Evolutionary conservation across 768 basidiomycete species (phyloP).

Genomic region (Paxillus involutus): DNA sequence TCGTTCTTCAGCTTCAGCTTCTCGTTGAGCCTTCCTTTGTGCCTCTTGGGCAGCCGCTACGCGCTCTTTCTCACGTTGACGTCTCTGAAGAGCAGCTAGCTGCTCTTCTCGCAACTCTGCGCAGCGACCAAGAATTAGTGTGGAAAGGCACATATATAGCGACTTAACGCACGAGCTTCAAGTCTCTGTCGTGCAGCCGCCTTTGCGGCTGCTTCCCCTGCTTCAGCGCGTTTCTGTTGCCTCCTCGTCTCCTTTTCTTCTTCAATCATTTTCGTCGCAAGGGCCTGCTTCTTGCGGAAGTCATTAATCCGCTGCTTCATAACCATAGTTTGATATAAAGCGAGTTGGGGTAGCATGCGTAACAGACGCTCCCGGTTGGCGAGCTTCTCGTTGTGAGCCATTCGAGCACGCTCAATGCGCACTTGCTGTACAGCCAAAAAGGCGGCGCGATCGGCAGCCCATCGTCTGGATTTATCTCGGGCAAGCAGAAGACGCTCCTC

Average conservation of each 20-base stretch:
- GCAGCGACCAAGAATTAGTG: slow-evolving; percentile 17
- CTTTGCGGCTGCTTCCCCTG: slow-evolving; percentile 10
- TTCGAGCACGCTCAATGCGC: slow-evolving; percentile 51
- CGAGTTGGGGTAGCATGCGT: slow-evolving; percentile 72
- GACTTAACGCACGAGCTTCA: slow-evolving; percentile 47
- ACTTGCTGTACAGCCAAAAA: slow-evolving; percentile 58
- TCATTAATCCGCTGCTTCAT: slow-evolving; percentile 62
- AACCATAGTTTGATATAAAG: slow-evolving; percentile 49
- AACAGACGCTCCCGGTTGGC: slow-evolving; percentile 70
- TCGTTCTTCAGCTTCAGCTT: slow-evolving; percentile 63
- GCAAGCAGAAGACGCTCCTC: slow-evolving; percentile 85
- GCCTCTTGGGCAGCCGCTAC: slow-evolving; percentile 52
- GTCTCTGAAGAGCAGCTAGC: slow-evolving; percentile 44
- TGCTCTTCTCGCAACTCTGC: slow-evolving; percentile 59
- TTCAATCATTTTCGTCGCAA: slow-evolving; percentile 66
- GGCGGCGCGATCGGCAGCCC: slow-evolving; percentile 65
- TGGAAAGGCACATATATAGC: not conserved
- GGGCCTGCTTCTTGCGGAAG: slow-evolving; percentile 57
- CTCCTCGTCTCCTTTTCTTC: slow-evolving; percentile 80
- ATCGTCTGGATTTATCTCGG: slow-evolving; percentile 81
- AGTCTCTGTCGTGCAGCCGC: slow-evolving; percentile 39
- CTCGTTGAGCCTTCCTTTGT: slow-evolving; percentile 55
- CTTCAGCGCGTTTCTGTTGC: slow-evolving; percentile 38
- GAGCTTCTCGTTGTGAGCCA: slow-evolving; percentile 62
- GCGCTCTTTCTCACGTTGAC: slow-evolving; percentile 47